phyloP scores from a whole-genome alignment of 1,139 yeast genomes.

The Yamadazyma sp. region DNA sequence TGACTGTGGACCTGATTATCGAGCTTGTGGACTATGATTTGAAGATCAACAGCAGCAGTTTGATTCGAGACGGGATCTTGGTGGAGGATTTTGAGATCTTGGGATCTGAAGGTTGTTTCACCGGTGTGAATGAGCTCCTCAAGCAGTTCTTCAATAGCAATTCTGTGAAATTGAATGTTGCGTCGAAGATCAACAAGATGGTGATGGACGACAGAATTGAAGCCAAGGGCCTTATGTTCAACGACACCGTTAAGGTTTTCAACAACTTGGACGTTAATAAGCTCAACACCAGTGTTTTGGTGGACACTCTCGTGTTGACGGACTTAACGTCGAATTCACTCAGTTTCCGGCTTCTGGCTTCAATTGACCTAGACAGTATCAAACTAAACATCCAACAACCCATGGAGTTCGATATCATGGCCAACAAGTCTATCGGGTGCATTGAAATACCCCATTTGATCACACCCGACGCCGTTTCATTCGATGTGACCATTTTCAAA shows the following conservation, averaged over 20 bases:
- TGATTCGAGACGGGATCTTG: slow-evolving; percentile 1
- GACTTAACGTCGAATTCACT: background rate
- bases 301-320: background rate
- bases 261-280: slow-evolving; percentile 4
- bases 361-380: background rate
- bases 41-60: slow-evolving; percentile 1
- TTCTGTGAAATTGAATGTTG: background rate
- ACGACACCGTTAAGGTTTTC: background rate
- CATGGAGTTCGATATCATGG: background rate
- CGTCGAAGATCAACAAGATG: background rate
- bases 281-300: slow-evolving; percentile 5
- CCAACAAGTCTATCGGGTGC: background rate
- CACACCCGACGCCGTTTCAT: background rate
- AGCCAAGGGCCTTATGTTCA: background rate
- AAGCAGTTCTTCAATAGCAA: background rate
- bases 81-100: slow-evolving; percentile 4
- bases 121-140: background rate
- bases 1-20: background rate
- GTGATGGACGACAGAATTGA: slow-evolving; percentile 1
- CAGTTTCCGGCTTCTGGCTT: background rate
- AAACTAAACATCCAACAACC: background rate
- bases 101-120: background rate
- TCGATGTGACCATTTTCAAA: background rate
- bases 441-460: background rate
- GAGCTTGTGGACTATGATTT: background rate